These are phyloP conservation scores for Leccinum sublutescens DNA, from an alignment of 768 basidiomycete species.

Conservation along the genomic window DNA sequence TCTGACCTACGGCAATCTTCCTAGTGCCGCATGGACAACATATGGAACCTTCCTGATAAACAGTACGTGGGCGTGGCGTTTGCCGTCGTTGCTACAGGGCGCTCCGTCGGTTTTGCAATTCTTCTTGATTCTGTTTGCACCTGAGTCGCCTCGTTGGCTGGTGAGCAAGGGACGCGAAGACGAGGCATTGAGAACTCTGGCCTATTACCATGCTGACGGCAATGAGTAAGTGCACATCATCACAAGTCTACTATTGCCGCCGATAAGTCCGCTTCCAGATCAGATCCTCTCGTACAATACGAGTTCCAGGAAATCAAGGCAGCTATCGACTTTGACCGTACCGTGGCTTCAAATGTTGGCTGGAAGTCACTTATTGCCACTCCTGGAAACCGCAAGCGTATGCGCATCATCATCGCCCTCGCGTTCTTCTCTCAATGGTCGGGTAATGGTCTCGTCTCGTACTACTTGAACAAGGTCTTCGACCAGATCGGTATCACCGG, in stretches of 20 bases:
- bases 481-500: conserved; percentile 63
- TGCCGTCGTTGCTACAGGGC: conserved; percentile 72
- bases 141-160: conserved; percentile 86
- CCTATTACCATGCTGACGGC: conserved; percentile 82
- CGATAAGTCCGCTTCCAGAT: conserved; percentile 26
- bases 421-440: conserved; percentile 89
- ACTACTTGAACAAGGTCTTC: conserved; percentile 78
- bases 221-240: conserved; percentile 43
- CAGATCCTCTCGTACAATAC: conserved; percentile 67
- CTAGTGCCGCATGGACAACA: conserved; percentile 78
- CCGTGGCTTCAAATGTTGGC: conserved; percentile 55
- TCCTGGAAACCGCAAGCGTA: conserved; percentile 70
- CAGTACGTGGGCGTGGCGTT: conserved; percentile 78
- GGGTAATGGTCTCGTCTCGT: conserved; percentile 80
- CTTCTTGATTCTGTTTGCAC: conserved; percentile 61
- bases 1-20: not conserved
- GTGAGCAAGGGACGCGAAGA: conserved; percentile 70
- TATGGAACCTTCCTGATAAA: conserved; percentile 74
- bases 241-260: not conserved
- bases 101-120: conserved; percentile 70
- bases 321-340: conserved; percentile 67
- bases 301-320: conserved; percentile 83
- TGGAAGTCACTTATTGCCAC: conserved; percentile 69
- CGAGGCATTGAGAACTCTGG: conserved; percentile 66
- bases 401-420: conserved; percentile 72